Evolutionary conservation across 345 rosid species (phyloP), one percentile per base, ranked within the genome.

Genomic region (Hypericum androsaemum): DNA sequence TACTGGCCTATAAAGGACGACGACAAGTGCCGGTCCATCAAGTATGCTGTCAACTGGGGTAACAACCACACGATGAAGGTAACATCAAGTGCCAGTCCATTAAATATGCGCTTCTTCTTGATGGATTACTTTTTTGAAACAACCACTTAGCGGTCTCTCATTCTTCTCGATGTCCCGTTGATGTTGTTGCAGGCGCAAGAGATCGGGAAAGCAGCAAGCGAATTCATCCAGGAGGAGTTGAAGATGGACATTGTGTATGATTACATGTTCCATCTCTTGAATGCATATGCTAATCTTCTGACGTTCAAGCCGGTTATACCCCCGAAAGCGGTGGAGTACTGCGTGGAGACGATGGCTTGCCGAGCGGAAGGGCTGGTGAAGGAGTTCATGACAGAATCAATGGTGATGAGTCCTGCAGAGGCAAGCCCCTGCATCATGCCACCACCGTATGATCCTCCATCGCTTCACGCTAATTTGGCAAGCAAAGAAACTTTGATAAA

Each of bases 41-140:
- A 68, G 46, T 68, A 57, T 39, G 72, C 67, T 5, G 72, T 68
- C 6, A 67, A 62, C 3, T 68, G 72, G 72, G 67, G 61, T 16
- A 68, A 68, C 36, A 22, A 2, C 9, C 63, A 68, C 48, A 37
- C 16, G 47, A 39, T 50, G 37, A 49, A 68, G 64, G 72, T 68
- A 37, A 10, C 12, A 10, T 6, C 12, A 37, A 5, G 9, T 37
- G 8, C 7, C 55, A 45, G 35, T 39, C 17, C 37, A 5, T 1
- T n/a, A n/a, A n/a, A n/a, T n/a, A n/a, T n/a, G n/a, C n/a, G n/a
- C n/a, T n/a, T n/a, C n/a, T n/a, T n/a, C n/a, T n/a, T 28, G 12
- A 13, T 22, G 6, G 15, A 6, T 13, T 12, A 7, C 9, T 28
- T 5, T n/a, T 4, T 13, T 10, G 15, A 17, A 44, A 17, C 6